Conservation (phyloP, 495 filamentous ascomycete species). For the Lindgomyces ingoldianus region DNA sequence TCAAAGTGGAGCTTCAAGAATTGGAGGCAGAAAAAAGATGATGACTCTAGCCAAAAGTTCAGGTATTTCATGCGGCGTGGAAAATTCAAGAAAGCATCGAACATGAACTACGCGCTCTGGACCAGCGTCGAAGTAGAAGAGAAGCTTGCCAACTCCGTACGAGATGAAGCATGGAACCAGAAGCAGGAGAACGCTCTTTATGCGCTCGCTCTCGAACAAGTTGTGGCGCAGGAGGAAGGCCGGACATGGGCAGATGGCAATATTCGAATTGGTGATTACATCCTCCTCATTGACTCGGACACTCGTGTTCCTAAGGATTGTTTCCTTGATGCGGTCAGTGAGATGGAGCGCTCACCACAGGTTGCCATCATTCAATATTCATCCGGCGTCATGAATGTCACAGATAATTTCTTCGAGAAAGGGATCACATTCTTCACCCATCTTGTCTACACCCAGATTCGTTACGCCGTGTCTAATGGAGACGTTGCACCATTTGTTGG, state of each 20-base stretch:
- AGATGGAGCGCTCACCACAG: conserved; percentile 52
- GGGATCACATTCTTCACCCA: conserved; percentile 83
- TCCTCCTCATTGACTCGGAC: conserved; percentile 49
- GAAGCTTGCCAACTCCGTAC: conserved; percentile 48
- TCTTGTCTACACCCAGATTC: conserved; percentile 76
- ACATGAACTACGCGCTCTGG: conserved; percentile 70
- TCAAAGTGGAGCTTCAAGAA: not conserved
- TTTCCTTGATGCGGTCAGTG: conserved; percentile 50
- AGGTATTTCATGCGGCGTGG: conserved; percentile 60
- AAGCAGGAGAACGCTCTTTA: conserved; percentile 42
- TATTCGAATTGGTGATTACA: conserved; percentile 47
- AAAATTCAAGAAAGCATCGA: conserved; percentile 74
- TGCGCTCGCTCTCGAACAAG: conserved; percentile 29
- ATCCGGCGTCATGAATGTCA: conserved; percentile 54
- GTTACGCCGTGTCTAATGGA: conserved; percentile 76
- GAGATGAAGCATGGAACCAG: conserved; percentile 39
- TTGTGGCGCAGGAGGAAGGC: conserved; percentile 38
- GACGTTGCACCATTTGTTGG: conserved; percentile 73
- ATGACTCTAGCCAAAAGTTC: too few species aligned
- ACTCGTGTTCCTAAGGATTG: conserved; percentile 52
- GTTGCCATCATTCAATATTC: conserved; percentile 53
- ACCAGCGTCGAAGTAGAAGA: conserved; percentile 62
- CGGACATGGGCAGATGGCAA: conserved; percentile 46
- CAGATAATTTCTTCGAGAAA: conserved; percentile 50
- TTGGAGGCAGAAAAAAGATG: too few species aligned